These are phyloP conservation scores for Phaeosphaeria sp. DNA, from an alignment of 2,329 filamentous ascomycete genomes.

Conservation along the genomic window DNA sequence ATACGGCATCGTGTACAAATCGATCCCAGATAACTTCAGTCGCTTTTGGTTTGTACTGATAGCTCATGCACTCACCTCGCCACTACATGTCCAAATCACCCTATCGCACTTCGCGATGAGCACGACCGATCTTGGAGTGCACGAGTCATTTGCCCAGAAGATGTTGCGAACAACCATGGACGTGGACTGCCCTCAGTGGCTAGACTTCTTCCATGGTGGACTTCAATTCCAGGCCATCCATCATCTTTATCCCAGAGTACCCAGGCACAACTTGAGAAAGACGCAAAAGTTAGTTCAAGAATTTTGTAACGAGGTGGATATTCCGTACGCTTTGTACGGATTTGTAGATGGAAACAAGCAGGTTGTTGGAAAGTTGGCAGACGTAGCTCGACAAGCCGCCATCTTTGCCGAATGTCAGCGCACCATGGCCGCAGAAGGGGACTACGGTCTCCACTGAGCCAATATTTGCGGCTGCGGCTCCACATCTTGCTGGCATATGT, in stretches of 20 bases:
- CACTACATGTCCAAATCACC: conserved; percentile 75
- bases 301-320: conserved; percentile 69
- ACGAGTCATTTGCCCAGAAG: conserved; percentile 72
- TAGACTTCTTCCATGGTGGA: conserved; percentile 75
- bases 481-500: background rate
- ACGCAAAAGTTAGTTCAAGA: conserved; percentile 66
- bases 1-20: conserved; percentile 68
- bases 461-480: background rate
- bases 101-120: conserved; percentile 77
- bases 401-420: conserved; percentile 64
- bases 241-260: conserved; percentile 72
- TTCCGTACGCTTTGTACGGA: conserved; percentile 67
- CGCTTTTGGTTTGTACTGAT: conserved; percentile 69
- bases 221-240: conserved; percentile 77
- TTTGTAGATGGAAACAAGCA: conserved; percentile 70
- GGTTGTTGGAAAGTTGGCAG: conserved; percentile 61
- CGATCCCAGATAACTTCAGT: conserved; percentile 64
- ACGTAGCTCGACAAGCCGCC: conserved; percentile 67
- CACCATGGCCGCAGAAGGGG: conserved; percentile 46
- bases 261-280: conserved; percentile 70
- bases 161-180: conserved; percentile 78
- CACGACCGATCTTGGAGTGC: conserved; percentile 67
- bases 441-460: conserved; percentile 35
- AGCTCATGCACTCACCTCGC: conserved; percentile 70
- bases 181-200: conserved; percentile 73